phyloP scores from a whole-genome alignment of 1,284 basidiomycete genomes.

The Apiotrichum laibachii region DNA sequence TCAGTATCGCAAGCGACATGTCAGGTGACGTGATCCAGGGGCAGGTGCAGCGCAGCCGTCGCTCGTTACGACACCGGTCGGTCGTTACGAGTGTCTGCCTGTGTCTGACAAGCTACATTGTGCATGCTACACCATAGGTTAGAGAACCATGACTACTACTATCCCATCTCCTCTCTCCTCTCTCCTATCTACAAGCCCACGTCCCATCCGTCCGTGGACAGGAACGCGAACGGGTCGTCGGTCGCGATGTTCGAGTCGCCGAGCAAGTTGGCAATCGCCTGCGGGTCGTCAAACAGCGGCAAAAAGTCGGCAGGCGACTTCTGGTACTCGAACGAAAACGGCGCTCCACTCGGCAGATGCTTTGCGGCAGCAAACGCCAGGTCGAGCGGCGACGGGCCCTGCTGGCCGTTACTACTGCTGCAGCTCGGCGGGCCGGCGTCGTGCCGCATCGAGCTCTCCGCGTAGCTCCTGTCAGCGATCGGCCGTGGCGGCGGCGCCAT shows the following conservation, averaged over 20 bases:
- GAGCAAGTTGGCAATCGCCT: constrained; percentile 23
- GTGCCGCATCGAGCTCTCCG: constrained; percentile 2
- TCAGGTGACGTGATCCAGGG: not conserved
- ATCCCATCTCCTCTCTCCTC: not conserved
- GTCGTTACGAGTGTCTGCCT: no score
- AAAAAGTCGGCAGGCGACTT: constrained; percentile 6
- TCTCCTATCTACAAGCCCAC: constrained; percentile 4
- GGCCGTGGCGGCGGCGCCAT: constrained; percentile 5
- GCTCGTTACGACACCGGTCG: no score
- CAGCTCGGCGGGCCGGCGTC: not conserved
- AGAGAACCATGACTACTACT: not conserved
- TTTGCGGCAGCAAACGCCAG: not conserved
- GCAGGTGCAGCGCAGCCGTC: no score
- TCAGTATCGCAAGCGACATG: no score
- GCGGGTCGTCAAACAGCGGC: constrained; percentile 20
- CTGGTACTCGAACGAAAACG: constrained; percentile 10
- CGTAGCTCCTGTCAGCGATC: not conserved
- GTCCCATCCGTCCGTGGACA: constrained; percentile 22
- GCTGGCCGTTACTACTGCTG: not conserved
- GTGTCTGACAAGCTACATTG: not conserved
- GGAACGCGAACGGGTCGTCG: constrained; percentile 30
- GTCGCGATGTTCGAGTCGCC: constrained; percentile 25
- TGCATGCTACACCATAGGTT: not conserved
- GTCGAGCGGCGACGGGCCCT: constrained; percentile 3
- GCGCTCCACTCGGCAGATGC: not conserved